These are phyloP conservation scores for Coelastrella sp. DNA, from an alignment of 139 green algal species.

Conservation along the genomic window DNA sequence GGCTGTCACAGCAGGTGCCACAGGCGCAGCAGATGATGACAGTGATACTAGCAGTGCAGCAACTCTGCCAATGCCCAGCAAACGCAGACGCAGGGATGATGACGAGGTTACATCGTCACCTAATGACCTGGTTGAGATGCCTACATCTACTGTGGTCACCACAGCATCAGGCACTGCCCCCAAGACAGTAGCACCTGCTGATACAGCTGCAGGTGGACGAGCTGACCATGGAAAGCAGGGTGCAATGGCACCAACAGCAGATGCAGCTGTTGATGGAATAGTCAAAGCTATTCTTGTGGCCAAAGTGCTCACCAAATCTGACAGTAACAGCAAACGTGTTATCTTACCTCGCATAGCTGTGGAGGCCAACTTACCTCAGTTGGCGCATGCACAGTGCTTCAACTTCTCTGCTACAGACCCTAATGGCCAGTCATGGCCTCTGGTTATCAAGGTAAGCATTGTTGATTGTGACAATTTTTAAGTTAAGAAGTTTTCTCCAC, in stretches of 20 bases:
- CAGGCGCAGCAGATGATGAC: slow-evolving; percentile 6
- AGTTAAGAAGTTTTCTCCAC: too few species aligned
- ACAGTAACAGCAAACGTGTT: slow-evolving; percentile 69
- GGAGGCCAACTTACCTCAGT: slow-evolving; percentile 67
- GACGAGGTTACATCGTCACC: slow-evolving; percentile 43
- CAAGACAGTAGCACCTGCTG: slow-evolving; percentile 4
- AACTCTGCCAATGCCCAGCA: slow-evolving; percentile 48
- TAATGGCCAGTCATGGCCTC: slow-evolving; percentile 6
- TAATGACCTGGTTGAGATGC: slow-evolving; percentile 46
- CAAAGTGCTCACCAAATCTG: slow-evolving; percentile 79
- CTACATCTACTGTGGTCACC: background rate
- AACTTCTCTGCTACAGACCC: slow-evolving; percentile 17
- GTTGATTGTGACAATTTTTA: background rate
- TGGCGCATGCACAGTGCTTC: background rate
- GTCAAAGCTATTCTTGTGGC: slow-evolving; percentile 71
- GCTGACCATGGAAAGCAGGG: background rate
- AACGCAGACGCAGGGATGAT: slow-evolving; percentile 16
- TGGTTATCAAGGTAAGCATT: slow-evolving; percentile 48
- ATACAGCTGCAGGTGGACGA: background rate
- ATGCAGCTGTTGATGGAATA: background rate
- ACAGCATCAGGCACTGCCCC: slow-evolving; percentile 13
- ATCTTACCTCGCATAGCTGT: slow-evolving; percentile 81
- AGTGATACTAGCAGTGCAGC: slow-evolving; percentile 36
- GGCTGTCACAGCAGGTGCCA: background rate
- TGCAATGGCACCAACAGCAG: background rate